phyloP scores from a whole-genome alignment of 2,329 filamentous ascomycete species.

The Alternaria burnsii region DNA sequence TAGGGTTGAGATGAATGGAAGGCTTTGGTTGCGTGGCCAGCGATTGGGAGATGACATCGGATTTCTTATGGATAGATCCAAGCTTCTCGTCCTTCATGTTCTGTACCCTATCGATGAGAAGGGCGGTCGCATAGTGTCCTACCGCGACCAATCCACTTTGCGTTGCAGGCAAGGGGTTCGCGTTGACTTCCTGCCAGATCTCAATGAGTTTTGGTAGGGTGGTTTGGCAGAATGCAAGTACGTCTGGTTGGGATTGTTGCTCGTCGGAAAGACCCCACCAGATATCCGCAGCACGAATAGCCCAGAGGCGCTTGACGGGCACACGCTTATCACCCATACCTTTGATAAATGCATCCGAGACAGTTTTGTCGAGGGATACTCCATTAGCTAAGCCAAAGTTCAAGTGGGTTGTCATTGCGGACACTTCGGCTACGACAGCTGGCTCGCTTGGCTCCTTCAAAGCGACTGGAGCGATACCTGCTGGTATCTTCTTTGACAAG shows the following conservation, averaged over 20 bases:
- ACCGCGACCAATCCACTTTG: slow-evolving; percentile 85
- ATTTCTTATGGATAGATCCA: slow-evolving; percentile 67
- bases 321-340: slow-evolving; percentile 87
- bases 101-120: slow-evolving; percentile 65
- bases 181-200: slow-evolving; percentile 77
- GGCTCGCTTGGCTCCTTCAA: slow-evolving; percentile 89
- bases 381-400: slow-evolving; percentile 68
- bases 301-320: slow-evolving; percentile 80
- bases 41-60: slow-evolving; percentile 69
- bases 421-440: slow-evolving; percentile 78
- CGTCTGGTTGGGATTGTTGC: slow-evolving; percentile 59
- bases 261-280: slow-evolving; percentile 66
- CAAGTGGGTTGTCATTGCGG: slow-evolving; percentile 72
- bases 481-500: slow-evolving; percentile 72
- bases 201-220: slow-evolving; percentile 68
- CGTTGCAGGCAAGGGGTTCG: slow-evolving; percentile 79
- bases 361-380: slow-evolving; percentile 69
- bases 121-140: slow-evolving; percentile 75
- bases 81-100: slow-evolving; percentile 65
- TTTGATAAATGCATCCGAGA: slow-evolving; percentile 77
- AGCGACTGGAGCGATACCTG: slow-evolving; percentile 72
- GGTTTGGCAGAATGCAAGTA: slow-evolving; percentile 58
- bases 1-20: slow-evolving; percentile 84
- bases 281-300: slow-evolving; percentile 75
- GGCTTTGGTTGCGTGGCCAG: slow-evolving; percentile 79